Base-by-base conservation (phyloP, 805 yeast genomes). In the Brettanomyces sp. region DNA sequence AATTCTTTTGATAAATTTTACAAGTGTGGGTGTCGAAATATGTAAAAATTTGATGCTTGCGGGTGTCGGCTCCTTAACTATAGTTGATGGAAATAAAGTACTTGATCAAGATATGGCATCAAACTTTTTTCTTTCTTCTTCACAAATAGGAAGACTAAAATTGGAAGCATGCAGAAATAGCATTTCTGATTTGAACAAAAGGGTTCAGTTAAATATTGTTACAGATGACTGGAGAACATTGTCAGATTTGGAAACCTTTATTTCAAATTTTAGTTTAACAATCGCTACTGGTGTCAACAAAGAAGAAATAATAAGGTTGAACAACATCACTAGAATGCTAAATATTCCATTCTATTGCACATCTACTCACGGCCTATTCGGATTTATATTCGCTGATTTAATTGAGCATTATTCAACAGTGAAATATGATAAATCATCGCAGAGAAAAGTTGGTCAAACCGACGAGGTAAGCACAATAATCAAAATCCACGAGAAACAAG, bases 11-110 rank as follows among this genome's bases (percentile, higher is more conserved):
- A 70, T 91, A 41, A 83, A 85, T 50, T 55, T 88, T 13, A 84
- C 90, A 9, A 86, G 87, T 1, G 72, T 86, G 7, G 95, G 95
- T 5, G 78, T 81, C 13, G 99, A 91, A 61, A 72, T 85, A 11
- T 77, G 82, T 35, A 91, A 93, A 63, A 90, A 90, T 61, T 62
- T 93, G 42, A 86, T 86, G 18, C 72, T 93, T 23, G 95, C 95
- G 28, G 99, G 99, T 4, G 69, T 91, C 47, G 95, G 95, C 3
- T 68, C 82, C 1, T 63, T 91, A 28, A 80, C 82, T n/a, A 66
- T 93, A 0, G 58, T 81, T 46, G 97, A 90, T 64, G 56, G 63
- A 33, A 65, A 80, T 3, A 54, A 42, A 0, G 76, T 86, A 1
- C 58, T 62, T 1, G 83, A 76, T 35, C 77, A 73, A 38, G 95